Conservation (phyloP, 1,284 basidiomycete genomes). For the Sparassis latifolia region DNA sequence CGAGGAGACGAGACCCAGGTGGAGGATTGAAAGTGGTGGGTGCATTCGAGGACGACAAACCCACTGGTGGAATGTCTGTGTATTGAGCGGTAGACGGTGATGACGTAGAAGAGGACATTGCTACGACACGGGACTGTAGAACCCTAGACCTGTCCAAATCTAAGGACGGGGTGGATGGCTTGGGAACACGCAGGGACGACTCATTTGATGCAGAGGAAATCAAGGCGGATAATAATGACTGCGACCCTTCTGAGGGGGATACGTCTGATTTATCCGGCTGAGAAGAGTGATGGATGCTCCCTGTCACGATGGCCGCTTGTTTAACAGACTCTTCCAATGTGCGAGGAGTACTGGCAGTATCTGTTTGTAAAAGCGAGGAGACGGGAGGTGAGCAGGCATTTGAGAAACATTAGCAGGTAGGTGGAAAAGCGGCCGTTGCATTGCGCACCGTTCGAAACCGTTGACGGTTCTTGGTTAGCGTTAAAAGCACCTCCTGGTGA, state of each 20-base stretch:
- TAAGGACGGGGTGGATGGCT: slow-evolving; percentile 16
- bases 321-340: not conserved
- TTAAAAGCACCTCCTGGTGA: too few relatives aligned
- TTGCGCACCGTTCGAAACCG: too few relatives aligned
- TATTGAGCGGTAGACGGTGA: too few relatives aligned
- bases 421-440: too few relatives aligned
- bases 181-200: slow-evolving; percentile 6
- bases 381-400: too few relatives aligned
- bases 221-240: slow-evolving; percentile 3
- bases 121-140: slow-evolving; percentile 31
- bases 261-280: not conserved
- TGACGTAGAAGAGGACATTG: slow-evolving; percentile 19
- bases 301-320: not conserved
- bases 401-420: too few relatives aligned
- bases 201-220: slow-evolving; percentile 4
- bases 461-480: too few relatives aligned
- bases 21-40: slow-evolving; percentile 52
- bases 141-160: slow-evolving; percentile 24
- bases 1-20: slow-evolving; percentile 64
- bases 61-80: too few relatives aligned
- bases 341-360: not conserved
- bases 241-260: slow-evolving; percentile 3
- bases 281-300: not conserved
- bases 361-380: not conserved
- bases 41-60: slow-evolving; percentile 1